phyloP scores from a whole-genome alignment of 2,329 filamentous ascomycete genomes.

The Gaeumannomyces tritici region DNA sequence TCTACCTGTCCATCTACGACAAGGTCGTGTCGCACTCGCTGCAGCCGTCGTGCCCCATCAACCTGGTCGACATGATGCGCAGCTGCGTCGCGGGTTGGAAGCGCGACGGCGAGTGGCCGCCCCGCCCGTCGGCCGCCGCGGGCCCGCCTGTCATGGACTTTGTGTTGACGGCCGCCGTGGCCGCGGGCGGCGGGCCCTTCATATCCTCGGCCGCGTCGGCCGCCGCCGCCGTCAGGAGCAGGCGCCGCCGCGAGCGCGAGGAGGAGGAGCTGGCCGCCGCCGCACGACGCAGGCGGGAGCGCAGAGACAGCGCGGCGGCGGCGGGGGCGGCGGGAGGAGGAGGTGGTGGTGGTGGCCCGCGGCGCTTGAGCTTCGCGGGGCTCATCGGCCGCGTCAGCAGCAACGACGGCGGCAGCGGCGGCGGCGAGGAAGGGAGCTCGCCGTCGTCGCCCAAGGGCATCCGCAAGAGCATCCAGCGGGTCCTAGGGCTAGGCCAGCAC shows the following conservation, averaged over 20 bases:
- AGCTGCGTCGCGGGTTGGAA: constrained; percentile 88
- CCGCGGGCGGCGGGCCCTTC: not conserved
- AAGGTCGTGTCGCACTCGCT: constrained; percentile 76
- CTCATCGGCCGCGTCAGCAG: not conserved
- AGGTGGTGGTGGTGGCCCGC: not conserved
- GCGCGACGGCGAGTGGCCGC: constrained; percentile 87
- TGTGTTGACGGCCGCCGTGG: not conserved
- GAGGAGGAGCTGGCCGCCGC: constrained; percentile 2
- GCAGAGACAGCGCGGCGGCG: constrained; percentile 2
- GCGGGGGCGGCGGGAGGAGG: not conserved
- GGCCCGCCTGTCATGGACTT: not conserved
- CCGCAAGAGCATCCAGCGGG: constrained; percentile 22
- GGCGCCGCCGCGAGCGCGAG: constrained; percentile 4
- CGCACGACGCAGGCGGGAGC: not conserved
- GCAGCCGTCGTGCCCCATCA: constrained; percentile 80
- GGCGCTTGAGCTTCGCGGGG: constrained; percentile 9
- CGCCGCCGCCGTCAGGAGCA: not conserved
- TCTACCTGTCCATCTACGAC: constrained; percentile 78
- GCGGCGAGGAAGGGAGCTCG: not conserved
- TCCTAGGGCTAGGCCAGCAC: constrained; percentile 20
- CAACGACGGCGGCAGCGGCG: not conserved
- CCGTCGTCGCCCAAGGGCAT: constrained; percentile 16
- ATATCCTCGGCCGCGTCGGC: not conserved
- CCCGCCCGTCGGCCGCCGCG: constrained; percentile 34
- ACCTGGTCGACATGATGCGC: constrained; percentile 69